A percentile compares a stretch with the other conserved stretches of the same genome.
These are phyloP conservation scores for Piedraia hortae DNA, from an alignment of 2,329 filamentous ascomycete genomes.

Conservation along the genomic window DNA sequence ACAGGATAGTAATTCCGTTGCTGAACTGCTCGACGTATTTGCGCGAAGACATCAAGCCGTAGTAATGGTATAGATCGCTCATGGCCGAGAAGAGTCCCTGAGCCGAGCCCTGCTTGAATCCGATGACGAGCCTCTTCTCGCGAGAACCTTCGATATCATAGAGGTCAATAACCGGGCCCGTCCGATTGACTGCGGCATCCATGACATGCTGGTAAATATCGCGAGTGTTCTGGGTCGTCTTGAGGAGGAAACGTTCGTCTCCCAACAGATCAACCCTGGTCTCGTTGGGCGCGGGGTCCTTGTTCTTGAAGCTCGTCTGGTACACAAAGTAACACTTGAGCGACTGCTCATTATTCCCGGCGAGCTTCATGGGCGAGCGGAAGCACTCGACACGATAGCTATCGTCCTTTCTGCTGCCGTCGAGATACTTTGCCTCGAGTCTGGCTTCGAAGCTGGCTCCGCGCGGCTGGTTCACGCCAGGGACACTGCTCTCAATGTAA, in stretches of 20 bases:
- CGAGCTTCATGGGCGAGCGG: constrained; percentile 61
- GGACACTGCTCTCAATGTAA: constrained; percentile 92
- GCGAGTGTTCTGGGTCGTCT: constrained; percentile 88
- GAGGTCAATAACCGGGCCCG: constrained; percentile 88
- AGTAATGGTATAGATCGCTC: constrained; percentile 95
- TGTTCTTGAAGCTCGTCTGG: constrained; percentile 68
- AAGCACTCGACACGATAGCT: constrained; percentile 92
- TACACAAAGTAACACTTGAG: constrained; percentile 97
- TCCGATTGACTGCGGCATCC: constrained; percentile 52
- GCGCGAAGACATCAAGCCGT: constrained; percentile 78
- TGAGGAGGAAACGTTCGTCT: constrained; percentile 80
- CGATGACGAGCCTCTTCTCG: constrained; percentile 84
- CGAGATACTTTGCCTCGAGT: constrained; percentile 85
- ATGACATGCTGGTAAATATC: constrained; percentile 89
- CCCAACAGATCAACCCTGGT: constrained; percentile 76
- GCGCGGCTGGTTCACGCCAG: constrained; percentile 44
- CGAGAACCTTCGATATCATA: constrained; percentile 79
- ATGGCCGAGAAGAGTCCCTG: constrained; percentile 83
- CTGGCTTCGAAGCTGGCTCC: constrained; percentile 85
- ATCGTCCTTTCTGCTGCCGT: constrained; percentile 40
- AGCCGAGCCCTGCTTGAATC: constrained; percentile 79
- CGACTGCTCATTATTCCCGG: constrained; percentile 45
- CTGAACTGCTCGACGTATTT: constrained; percentile 98
- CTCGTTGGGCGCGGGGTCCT: constrained; percentile 46
- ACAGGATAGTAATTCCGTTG: constrained; percentile 93